phyloP scores from a whole-genome alignment of 2,329 filamentous ascomycete genomes.

The Aureobasidium sp. region DNA sequence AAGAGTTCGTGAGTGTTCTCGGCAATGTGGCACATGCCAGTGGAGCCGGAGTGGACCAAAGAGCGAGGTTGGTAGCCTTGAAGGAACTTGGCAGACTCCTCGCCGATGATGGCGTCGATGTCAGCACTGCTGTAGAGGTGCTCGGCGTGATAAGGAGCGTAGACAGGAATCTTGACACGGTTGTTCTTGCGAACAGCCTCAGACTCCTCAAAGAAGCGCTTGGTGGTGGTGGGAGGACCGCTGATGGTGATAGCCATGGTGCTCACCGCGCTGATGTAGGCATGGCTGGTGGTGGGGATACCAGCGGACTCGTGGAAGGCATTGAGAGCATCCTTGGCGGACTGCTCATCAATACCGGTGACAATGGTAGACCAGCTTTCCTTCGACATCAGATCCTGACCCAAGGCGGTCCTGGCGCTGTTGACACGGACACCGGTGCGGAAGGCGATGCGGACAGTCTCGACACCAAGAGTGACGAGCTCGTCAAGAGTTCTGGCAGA shows the following conservation, averaged over 20 bases:
- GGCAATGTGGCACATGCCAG: slow-evolving; percentile 40
- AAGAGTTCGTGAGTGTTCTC: slow-evolving; percentile 41
- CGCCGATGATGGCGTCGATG: slow-evolving; percentile 45
- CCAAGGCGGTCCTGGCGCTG: slow-evolving; percentile 37
- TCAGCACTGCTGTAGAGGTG: slow-evolving; percentile 48
- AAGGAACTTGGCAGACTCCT: slow-evolving; percentile 34
- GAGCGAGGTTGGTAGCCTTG: slow-evolving; percentile 37
- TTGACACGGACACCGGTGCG: slow-evolving; percentile 48
- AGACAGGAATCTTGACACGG: slow-evolving; percentile 48
- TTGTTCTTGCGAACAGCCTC: slow-evolving; percentile 45
- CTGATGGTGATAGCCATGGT: slow-evolving; percentile 54
- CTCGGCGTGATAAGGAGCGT: slow-evolving; percentile 53
- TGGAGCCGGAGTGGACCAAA: slow-evolving; percentile 42
- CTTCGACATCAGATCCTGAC: slow-evolving; percentile 42
- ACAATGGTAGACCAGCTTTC: slow-evolving; percentile 63
- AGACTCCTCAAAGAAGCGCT: slow-evolving; percentile 44
- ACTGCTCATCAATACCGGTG: slow-evolving; percentile 47
- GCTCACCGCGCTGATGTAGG: slow-evolving; percentile 54
- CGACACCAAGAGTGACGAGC: slow-evolving; percentile 55
- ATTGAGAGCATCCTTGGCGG: slow-evolving; percentile 45
- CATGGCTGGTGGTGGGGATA: slow-evolving; percentile 45
- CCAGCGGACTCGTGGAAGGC: slow-evolving; percentile 53
- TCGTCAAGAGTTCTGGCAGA: slow-evolving; percentile 56
- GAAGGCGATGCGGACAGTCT: slow-evolving; percentile 61
- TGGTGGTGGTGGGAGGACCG: slow-evolving; percentile 49